Base-by-base conservation (phyloP, 768 basidiomycete species). In the Amanita inopinata region DNA sequence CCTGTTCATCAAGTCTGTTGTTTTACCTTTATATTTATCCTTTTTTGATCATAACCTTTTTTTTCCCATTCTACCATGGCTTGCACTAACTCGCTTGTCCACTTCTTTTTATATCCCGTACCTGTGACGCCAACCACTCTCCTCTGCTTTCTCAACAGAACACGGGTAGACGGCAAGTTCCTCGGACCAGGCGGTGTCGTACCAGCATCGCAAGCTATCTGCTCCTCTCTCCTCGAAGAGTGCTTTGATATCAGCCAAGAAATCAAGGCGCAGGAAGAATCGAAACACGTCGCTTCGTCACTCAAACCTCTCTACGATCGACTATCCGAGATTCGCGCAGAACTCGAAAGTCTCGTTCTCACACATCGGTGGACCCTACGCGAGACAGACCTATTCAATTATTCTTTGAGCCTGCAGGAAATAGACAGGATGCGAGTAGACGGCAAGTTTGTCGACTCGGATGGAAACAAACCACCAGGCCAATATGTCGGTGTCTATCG, bases 351-450 rank as follows among this genome's bases (percentile, higher is more conserved):
- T 49, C 67, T 99, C 51, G 88, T 86, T 22, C 68, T 98, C 51
- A 98, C 96, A 0, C 96, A 94, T 59, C 81, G 96, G 25, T 99
- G 96, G 96, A 97, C 83, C 47, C 66, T 99, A 42, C 72, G 93
- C 32, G 96, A 99, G 69, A 90, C 88, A 1, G 91, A 94, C 53
- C 65, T 94, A 15, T 91, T 78, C 73, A 97, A 90, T 61, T 98
- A 94, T 61, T 88, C 89, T 15, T 69, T 91, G 40, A 88, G 88
- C 58, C 64, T 99, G 48, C 83, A 92, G 55, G 93, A 98, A 61
- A 93, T 99, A 30, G 96, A 99, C 62, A 83, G 85, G 62, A 91
- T 98, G 91, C 69, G 96, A 17, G 78, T 97, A 4, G 91, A 98
- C 49, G 96, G 96, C 44, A 94, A 96, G 63, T 99, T 98, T 56